Base-by-base conservation (phyloP, 495 filamentous ascomycete genomes). In the Peziza echinospora region DNA sequence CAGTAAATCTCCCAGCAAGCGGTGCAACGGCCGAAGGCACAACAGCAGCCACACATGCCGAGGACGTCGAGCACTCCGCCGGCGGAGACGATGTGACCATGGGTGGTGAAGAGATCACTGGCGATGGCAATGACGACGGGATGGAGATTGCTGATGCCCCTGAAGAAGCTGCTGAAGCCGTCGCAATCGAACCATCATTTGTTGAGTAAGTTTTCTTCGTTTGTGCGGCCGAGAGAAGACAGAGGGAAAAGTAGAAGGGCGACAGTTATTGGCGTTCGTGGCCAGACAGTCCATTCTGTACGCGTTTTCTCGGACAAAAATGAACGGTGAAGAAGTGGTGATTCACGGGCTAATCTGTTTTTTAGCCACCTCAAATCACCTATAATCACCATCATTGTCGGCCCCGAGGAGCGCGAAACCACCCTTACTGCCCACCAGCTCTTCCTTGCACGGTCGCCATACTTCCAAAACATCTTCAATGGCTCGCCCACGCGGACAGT, bases 371-470 rank as follows among this genome's bases (percentile, higher is more conserved):
- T 93, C 19, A 76, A 71, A 45, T 84, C 78, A 25, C 85, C 87
- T 0, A 75, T 92, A 21, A 72, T 96, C 26, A 77, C 78, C 19
- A 64, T 93, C 16, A 52, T 75, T n/a, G 68, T 92, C 22, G 86
- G 87, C 23, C 55, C 58, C 28, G 73, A 73, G 26, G 71, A 72
- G 7, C 57, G 64, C 2, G 65, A 74, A 52, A 74, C 75, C 7
- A 61, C 72, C 13, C 69, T 93, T 21, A 76, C 68, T 7, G 85
- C 84, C 5, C 87, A 93, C 57, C 80, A 92, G 60, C 75, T 63
- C 11, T 67, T 93, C 42, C 70, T 96, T 26, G 56, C 67, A 3
- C 70, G 75, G 50, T 84, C 80, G 21, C 79, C 84, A 3, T 82
- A 69, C 53, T 81, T 96, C 60, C 62, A 67, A n/a, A 69, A 76